Conservation (phyloP, 1,139 yeast species). For the Sugiyamaella paludigena region DNA sequence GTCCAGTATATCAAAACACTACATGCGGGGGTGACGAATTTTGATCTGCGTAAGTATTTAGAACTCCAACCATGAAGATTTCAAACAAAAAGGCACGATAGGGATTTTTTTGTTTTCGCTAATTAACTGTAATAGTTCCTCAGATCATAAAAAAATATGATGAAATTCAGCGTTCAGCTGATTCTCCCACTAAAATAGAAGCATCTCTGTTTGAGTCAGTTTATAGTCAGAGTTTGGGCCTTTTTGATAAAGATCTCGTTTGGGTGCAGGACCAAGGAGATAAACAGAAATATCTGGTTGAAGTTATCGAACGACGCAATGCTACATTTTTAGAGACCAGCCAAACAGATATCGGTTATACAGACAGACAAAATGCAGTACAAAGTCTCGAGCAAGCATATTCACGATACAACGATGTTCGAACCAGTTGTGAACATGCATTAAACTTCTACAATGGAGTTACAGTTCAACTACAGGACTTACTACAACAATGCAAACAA, state of each 20-base stretch:
- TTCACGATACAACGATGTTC: slow-evolving; percentile 54
- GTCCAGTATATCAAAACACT: slow-evolving; percentile 30
- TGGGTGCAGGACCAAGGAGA: slow-evolving; percentile 42
- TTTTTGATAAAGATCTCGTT: slow-evolving; percentile 45
- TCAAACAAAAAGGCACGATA: neutral
- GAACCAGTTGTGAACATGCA: slow-evolving; percentile 66
- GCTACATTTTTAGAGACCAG: slow-evolving; percentile 38
- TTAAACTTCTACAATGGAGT: slow-evolving; percentile 66
- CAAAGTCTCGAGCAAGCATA: slow-evolving; percentile 56
- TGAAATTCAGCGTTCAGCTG: slow-evolving; percentile 20
- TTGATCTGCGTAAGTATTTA: slow-evolving; percentile 27
- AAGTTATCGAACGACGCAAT: slow-evolving; percentile 45
- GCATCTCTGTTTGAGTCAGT: slow-evolving; percentile 35
- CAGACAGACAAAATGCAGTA: slow-evolving; percentile 49
- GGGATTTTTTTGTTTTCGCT: neutral
- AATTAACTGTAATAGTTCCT: slow-evolving; percentile 23
- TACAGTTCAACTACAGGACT: slow-evolving; percentile 47
- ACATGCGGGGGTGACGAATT: slow-evolving; percentile 31
- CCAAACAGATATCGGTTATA: slow-evolving; percentile 35
- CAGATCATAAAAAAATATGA: slow-evolving; percentile 27
- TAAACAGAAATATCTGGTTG: slow-evolving; percentile 47
- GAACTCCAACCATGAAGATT: slow-evolving; percentile 1
- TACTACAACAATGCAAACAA: slow-evolving; percentile 52
- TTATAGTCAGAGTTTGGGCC: slow-evolving; percentile 29
- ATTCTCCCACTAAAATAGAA: slow-evolving; percentile 28